Percentiles rank a stretch among this genome's conserved stretches.
These are phyloP conservation scores for Gremmenia infestans DNA, from an alignment of 2,329 filamentous ascomycete genomes.

Conservation along the genomic window DNA sequence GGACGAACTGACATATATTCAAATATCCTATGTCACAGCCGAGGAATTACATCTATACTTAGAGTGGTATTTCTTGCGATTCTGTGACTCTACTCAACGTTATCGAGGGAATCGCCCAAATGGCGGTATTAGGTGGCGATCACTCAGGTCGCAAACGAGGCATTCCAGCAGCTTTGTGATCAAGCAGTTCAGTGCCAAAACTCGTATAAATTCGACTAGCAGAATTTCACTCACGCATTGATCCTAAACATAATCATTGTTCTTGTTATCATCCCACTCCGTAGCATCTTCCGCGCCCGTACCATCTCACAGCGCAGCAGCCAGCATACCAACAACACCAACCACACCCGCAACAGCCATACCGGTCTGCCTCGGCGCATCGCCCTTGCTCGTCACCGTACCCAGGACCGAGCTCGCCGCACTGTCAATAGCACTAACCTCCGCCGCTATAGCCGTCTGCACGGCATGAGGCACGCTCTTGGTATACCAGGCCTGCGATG, in stretches of 20 bases:
- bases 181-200: too few relatives aligned
- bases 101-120: too few relatives aligned
- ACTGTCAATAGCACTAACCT: slow-evolving; percentile 12
- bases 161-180: too few relatives aligned
- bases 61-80: too few relatives aligned
- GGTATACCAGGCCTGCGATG: slow-evolving; percentile 19
- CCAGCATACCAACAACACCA: neutral
- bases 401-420: slow-evolving; percentile 17
- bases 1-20: too few relatives aligned
- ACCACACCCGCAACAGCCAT: neutral
- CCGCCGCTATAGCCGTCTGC: slow-evolving; percentile 15
- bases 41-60: too few relatives aligned
- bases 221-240: too few relatives aligned
- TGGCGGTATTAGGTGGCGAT: too few relatives aligned
- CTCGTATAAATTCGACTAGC: too few relatives aligned
- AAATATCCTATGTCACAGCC: too few relatives aligned
- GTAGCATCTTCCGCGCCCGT: neutral
- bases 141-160: too few relatives aligned
- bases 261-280: neutral
- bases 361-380: neutral
- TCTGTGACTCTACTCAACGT: too few relatives aligned
- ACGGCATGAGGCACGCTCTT: slow-evolving; percentile 15
- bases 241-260: neutral
- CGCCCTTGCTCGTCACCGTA: slow-evolving; percentile 12
- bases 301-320: neutral